phyloP scores from a whole-genome alignment of 306 rosid genomes.

The Elaeagnus macrophylla region DNA sequence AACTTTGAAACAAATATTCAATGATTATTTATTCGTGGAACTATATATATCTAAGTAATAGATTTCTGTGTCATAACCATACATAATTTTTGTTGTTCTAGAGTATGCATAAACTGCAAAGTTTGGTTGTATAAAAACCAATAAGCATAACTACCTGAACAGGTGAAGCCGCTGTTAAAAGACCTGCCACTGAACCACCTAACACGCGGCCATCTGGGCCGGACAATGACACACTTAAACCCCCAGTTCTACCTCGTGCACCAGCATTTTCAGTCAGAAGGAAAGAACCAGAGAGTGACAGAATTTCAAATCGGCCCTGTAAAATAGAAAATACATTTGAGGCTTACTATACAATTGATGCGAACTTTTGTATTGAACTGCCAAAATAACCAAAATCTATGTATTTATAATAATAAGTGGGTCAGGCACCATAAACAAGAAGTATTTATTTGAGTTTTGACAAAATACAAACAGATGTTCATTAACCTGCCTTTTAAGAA shows the following conservation, averaged over 20 bases:
- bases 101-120: neutral
- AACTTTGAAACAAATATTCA: too few relatives aligned
- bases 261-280: conserved; percentile 35
- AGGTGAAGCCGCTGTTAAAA: conserved; percentile 64
- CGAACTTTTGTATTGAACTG: too few relatives aligned
- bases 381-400: too few relatives aligned
- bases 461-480: too few relatives aligned
- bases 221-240: conserved; percentile 51
- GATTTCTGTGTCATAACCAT: too few relatives aligned
- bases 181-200: conserved; percentile 68
- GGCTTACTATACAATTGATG: neutral
- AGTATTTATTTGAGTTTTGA: too few relatives aligned
- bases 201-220: conserved; percentile 69
- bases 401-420: too few relatives aligned
- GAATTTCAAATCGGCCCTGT: conserved; percentile 75
- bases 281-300: conserved; percentile 62
- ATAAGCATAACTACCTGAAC: conserved; percentile 46
- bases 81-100: too few relatives aligned
- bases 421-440: too few relatives aligned
- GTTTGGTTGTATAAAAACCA: neutral
- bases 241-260: conserved; percentile 42
- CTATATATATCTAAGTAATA: too few relatives aligned
- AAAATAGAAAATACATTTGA: conserved; percentile 1
- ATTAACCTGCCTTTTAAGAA: too few relatives aligned
- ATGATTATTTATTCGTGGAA: too few relatives aligned